phyloP scores from a whole-genome alignment of 192 early-diverging fungal genomes.

The Podila clonocystis region DNA sequence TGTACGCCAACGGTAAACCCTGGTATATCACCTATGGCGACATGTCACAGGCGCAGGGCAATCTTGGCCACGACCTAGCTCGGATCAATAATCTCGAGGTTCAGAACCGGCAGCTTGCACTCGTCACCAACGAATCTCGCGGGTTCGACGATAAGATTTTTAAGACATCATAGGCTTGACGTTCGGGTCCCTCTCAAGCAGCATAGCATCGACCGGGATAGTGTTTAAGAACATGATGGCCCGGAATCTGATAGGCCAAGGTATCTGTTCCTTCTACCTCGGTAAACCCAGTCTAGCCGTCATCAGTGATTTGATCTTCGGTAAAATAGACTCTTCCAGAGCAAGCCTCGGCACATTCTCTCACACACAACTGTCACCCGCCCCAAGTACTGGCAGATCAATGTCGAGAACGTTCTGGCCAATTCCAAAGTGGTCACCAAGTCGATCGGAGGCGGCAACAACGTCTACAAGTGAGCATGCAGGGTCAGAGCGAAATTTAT shows the following conservation, averaged over 20 bases:
- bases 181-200: constrained; percentile 57
- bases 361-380: constrained; percentile 41
- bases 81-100: constrained; percentile 64
- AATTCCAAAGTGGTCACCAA: constrained; percentile 5
- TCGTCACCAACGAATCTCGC: constrained; percentile 64
- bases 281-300: constrained; percentile 45
- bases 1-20: constrained; percentile 32
- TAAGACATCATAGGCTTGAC: constrained; percentile 74
- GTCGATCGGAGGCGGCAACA: neutral
- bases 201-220: constrained; percentile 42
- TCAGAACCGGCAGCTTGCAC: constrained; percentile 63
- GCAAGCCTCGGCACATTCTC: neutral
- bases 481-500: too few relatives aligned
- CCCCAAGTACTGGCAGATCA: constrained; percentile 70
- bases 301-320: constrained; percentile 49
- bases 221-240: constrained; percentile 68
- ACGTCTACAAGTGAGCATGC: too few relatives aligned
- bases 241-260: constrained; percentile 60
- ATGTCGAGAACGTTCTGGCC: constrained; percentile 31
- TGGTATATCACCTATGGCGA: constrained; percentile 76
- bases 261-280: constrained; percentile 71
- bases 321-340: constrained; percentile 16
- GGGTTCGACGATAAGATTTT: constrained; percentile 65
- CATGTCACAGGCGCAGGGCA: constrained; percentile 56
- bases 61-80: constrained; percentile 58